Evolutionary conservation across 345 rosid genomes (phyloP), one percentile per base, ranked within the genome.

Genomic region (Trapa bicornis): DNA sequence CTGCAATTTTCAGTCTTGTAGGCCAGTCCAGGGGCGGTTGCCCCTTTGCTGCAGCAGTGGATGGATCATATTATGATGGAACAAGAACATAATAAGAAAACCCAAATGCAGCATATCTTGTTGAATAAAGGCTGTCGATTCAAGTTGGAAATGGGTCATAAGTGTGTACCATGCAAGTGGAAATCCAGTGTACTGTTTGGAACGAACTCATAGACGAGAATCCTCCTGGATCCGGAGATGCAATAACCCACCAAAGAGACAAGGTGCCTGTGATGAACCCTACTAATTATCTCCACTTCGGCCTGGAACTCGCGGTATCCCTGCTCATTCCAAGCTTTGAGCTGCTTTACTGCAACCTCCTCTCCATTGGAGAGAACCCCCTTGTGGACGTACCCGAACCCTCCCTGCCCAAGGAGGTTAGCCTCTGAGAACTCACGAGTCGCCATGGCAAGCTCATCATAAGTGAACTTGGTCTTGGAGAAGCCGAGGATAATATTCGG

Each of bases 1-100:
- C 66, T 15, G 98, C 96, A 81, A 92, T 89, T 79, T 71, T 92
- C 71, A 87, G 77, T 72, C 98, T 85, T 2, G 87, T 78, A 5
- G 81, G 69, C 91, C 93, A 92, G 50, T 86, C 87, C 93, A 92
- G 86, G 12, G 83, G 75, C 10, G 93, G 96, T 3, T 80, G 83
- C 37, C 85, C 90, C 63, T 83, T 81, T 22, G 79, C 98, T 87
- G 83, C 8, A 17, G 45, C 4, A 3, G 29, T 22, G 29, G 29
- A 22, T 22, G 29, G 29, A 22, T 22, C 29, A 22, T 22, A 22
- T 22, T 22, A 0, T 22, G 29, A 22, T 22, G 29, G 29, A 22
- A 22, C 29, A 22, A 22, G 29, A 22, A 22, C 29, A 22, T 22
- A 22, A 22, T 22, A 22, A 22, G 29, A 22, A 22, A 22, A 22